Conservation (phyloP, 352 stramenopile genomes). For the Pythium oligandrum region DNA sequence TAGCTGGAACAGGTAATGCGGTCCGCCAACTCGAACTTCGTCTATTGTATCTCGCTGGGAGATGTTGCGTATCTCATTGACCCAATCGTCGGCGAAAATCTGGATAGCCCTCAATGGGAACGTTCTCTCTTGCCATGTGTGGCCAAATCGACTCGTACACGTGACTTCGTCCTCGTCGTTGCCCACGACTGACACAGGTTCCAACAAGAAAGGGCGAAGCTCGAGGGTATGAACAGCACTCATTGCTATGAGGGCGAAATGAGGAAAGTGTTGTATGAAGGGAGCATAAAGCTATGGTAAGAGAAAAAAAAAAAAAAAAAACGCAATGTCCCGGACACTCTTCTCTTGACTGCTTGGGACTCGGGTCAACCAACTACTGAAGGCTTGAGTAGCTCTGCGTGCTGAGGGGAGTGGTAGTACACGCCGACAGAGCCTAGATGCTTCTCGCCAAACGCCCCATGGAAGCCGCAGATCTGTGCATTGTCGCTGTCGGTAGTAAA, state of each 20-base stretch:
- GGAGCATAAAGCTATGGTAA: too few relatives aligned
- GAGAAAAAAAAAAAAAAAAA: background rate
- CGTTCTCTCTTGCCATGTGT: slow-evolving; percentile 13
- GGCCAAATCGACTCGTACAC: background rate
- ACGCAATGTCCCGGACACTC: background rate
- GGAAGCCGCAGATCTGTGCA: slow-evolving; percentile 18
- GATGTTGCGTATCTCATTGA: slow-evolving; percentile 9
- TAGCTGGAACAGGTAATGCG: slow-evolving; percentile 5
- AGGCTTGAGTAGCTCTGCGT: background rate
- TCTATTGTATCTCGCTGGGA: slow-evolving; percentile 8
- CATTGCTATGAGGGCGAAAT: too few relatives aligned
- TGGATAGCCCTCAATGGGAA: slow-evolving; percentile 12
- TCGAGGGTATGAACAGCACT: background rate
- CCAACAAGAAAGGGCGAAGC: slow-evolving; percentile 1
- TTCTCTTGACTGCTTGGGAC: background rate
- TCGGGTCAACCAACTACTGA: background rate
- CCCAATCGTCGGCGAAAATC: background rate
- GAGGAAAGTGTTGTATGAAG: slow-evolving; percentile 2
- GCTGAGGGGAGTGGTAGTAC: slow-evolving; percentile 9
- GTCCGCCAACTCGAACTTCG: slow-evolving; percentile 4
- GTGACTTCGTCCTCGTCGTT: background rate
- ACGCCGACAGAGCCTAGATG: slow-evolving; percentile 13
- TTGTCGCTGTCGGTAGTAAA: slow-evolving; percentile 5
- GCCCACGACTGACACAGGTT: background rate
- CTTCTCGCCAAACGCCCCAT: slow-evolving; percentile 14